A percentile compares a stretch with the other conserved stretches of the same genome.
These are phyloP conservation scores for Naganishia sp. DNA, from an alignment of 1,284 basidiomycete species.

Conservation along the genomic window DNA sequence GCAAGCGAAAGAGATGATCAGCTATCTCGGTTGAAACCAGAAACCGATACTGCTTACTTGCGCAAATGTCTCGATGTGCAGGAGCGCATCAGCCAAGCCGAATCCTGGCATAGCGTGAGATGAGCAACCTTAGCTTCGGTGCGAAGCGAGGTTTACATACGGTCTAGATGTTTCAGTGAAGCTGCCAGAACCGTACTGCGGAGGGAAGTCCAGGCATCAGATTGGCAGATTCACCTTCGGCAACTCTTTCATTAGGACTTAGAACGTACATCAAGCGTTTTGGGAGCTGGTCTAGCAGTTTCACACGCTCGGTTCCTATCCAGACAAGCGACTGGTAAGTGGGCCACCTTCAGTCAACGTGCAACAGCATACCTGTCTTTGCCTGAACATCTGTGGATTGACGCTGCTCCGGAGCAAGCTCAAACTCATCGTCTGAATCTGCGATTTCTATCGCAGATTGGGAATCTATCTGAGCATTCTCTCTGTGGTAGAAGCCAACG, in stretches of 20 bases:
- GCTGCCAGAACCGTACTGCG: conserved; percentile 63
- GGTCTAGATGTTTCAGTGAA: conserved; percentile 70
- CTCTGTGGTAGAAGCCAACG: conserved; percentile 5
- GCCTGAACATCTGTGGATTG: neutral
- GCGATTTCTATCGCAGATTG: neutral
- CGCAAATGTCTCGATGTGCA: conserved; percentile 72
- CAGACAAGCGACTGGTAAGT: conserved; percentile 16
- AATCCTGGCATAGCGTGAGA: conserved; percentile 57
- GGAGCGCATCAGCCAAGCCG: conserved; percentile 70
- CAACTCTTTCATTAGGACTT: neutral
- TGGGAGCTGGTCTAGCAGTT: conserved; percentile 16
- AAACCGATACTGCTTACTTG: conserved; percentile 46
- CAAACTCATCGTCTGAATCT: conserved; percentile 21
- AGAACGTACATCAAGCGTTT: conserved; percentile 22
- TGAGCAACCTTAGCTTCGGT: neutral
- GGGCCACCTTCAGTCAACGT: neutral
- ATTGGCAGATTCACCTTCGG: neutral
- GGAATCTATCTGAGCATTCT: neutral
- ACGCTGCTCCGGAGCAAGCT: neutral
- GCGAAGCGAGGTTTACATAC: conserved; percentile 36
- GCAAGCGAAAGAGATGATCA: neutral
- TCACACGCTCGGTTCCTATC: conserved; percentile 4
- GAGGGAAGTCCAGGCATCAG: neutral
- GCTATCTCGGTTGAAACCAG: neutral
- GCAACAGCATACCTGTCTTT: conserved; percentile 1